Conservation (phyloP, 2,329 filamentous ascomycete species). For the Ophiocordyceps sinensis region DNA sequence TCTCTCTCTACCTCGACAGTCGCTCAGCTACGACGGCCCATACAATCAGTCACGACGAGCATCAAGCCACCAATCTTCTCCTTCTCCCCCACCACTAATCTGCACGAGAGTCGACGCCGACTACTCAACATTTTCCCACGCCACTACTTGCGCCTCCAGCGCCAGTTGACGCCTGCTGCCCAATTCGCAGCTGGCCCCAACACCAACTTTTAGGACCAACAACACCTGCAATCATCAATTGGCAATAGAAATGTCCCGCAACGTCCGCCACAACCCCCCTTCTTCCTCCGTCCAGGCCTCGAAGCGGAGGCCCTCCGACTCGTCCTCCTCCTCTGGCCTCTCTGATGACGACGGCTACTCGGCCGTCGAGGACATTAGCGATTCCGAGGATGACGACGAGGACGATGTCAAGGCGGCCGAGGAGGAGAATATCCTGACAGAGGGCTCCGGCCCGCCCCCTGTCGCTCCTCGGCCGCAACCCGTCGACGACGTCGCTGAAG, state of each 20-base stretch:
- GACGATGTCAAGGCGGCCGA: constrained; percentile 64
- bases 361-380: constrained; percentile 64
- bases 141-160: background rate
- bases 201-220: background rate
- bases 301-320: constrained; percentile 34
- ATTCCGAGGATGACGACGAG: constrained; percentile 65
- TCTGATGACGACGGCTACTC: constrained; percentile 64
- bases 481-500: constrained; percentile 16
- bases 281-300: constrained; percentile 26
- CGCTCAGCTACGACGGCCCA: no score
- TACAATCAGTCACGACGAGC: no score
- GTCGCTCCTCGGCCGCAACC: constrained; percentile 36
- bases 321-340: constrained; percentile 40
- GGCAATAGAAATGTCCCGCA: constrained; percentile 31
- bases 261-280: constrained; percentile 33
- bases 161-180: background rate
- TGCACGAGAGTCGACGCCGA: no score
- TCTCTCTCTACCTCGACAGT: background rate
- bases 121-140: no score
- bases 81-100: no score
- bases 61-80: no score
- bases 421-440: constrained; percentile 55
- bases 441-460: constrained; percentile 22
- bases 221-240: background rate
- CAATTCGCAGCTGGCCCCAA: background rate